phyloP scores from a whole-genome alignment of 768 basidiomycete species.

The Lepiota venenata region DNA sequence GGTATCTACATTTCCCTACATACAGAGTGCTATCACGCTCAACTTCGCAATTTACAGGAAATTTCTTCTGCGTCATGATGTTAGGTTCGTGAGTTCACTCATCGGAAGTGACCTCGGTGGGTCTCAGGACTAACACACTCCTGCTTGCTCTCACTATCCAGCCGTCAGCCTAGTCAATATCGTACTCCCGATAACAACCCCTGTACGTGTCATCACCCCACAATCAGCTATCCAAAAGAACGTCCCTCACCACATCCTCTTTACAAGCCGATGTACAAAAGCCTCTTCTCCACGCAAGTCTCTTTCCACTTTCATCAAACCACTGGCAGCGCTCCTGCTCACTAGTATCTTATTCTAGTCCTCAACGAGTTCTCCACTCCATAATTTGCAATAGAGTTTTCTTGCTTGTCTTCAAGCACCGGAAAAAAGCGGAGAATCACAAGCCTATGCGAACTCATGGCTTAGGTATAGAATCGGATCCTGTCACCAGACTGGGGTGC shows the following conservation, averaged over 20 bases:
- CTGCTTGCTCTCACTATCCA: background rate
- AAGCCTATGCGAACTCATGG: background rate
- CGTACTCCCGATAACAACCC: background rate
- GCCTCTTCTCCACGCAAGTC: background rate
- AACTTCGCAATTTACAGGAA: background rate
- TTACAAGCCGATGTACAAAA: background rate
- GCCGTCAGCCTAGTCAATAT: background rate
- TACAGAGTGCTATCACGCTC: background rate
- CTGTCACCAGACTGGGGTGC: no score
- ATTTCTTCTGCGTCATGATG: background rate
- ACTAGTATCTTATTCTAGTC: background rate
- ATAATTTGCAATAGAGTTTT: constrained; percentile 4
- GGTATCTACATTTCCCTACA: background rate
- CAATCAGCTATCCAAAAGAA: background rate
- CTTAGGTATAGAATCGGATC: background rate
- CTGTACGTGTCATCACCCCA: background rate
- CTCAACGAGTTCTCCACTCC: constrained; percentile 6
- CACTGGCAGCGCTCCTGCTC: no score
- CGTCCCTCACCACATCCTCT: background rate
- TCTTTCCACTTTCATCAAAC: background rate
- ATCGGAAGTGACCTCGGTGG: background rate
- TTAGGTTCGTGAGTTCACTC: background rate
- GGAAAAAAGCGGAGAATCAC: background rate
- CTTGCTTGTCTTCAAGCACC: background rate
- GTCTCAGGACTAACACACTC: no score